Evolutionary conservation across 192 early-diverging fungal genomes (phyloP), one percentile per base, ranked within the genome.

Genomic region (Dispira simplex): DNA sequence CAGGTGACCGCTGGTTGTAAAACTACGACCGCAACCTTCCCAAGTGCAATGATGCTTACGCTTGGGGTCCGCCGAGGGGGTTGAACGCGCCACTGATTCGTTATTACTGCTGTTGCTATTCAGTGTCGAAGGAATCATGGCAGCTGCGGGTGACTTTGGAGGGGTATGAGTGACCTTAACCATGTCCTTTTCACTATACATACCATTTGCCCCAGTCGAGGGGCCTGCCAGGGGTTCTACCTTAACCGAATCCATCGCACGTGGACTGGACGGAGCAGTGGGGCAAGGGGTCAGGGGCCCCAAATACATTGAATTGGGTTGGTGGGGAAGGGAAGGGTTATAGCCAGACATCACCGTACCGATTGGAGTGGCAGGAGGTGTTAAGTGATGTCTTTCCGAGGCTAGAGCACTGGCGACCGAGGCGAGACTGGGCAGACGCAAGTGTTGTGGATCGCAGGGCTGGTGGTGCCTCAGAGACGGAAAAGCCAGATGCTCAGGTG

Each of bases 1-100:
- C 57, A 92, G 70, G 63, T 92, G 90, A 0, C 89, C 90, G 71
- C 87, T 88, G n/a, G 86, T 88, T 10, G 88, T 88, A 71, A 90
- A 90, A 44, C 83, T 80, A 71, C 85, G 86, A 68, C 81, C 82
- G 67, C 89, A 90, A 6, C 77, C 75, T 8, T 70, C 77, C 44
- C 67, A 79, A 8, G 72, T 44, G 70, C 89, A 90, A 62, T 75
- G 74, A 75, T 89, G 87, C 68, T 85, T 86, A 69, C 89, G 79
- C 70, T 87, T 88, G 65, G 64, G 59, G n/a, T 52, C 70, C 10
- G 62, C 70, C 45, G 69, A 68, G 21, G 64, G 66, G 1, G 68
- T 69, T 12, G 65, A 66, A 16, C 18, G 18, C 12, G 12, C 14
- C 54, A 27, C 25, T 39, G 32, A 39, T 39, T 6, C 32, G 6